A percentile compares a stretch with the other conserved stretches of the same genome.
Conservation (phyloP, 148 eudicot genomes). For the Amaranthus hypochondriacus region DNA sequence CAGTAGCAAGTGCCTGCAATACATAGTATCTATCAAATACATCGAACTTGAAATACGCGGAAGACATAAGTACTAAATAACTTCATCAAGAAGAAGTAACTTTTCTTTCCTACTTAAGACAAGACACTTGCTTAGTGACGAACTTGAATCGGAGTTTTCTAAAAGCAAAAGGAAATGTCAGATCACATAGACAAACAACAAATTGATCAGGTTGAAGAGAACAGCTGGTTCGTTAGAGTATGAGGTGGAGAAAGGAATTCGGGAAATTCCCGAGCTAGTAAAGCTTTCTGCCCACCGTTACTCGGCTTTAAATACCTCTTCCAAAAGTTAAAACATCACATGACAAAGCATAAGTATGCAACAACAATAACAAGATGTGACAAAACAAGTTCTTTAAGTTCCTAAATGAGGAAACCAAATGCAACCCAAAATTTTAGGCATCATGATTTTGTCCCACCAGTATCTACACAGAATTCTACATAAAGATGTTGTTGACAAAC, state of each 20-base stretch:
- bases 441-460: constrained; percentile 23
- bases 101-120: constrained; percentile 4
- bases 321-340: not conserved
- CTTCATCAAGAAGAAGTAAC: not conserved
- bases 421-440: constrained; percentile 9
- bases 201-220: not conserved
- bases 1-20: constrained; percentile 78
- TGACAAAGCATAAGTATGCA: constrained; percentile 10
- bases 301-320: too few relatives aligned
- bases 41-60: constrained; percentile 12
- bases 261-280: too few relatives aligned
- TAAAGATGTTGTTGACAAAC: constrained; percentile 11
- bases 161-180: not conserved
- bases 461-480: constrained; percentile 18
- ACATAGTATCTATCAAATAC: constrained; percentile 29
- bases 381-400: constrained; percentile 8
- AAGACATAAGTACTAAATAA: constrained; percentile 1
- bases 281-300: too few relatives aligned
- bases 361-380: constrained; percentile 12
- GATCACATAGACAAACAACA: not conserved
- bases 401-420: constrained; percentile 17
- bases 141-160: not conserved
- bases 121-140: not conserved
- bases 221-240: too few relatives aligned
- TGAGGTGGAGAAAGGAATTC: too few relatives aligned